Evolutionary conservation across 2,329 filamentous ascomycete genomes (phyloP).

Genomic region (Nemania serpens): DNA sequence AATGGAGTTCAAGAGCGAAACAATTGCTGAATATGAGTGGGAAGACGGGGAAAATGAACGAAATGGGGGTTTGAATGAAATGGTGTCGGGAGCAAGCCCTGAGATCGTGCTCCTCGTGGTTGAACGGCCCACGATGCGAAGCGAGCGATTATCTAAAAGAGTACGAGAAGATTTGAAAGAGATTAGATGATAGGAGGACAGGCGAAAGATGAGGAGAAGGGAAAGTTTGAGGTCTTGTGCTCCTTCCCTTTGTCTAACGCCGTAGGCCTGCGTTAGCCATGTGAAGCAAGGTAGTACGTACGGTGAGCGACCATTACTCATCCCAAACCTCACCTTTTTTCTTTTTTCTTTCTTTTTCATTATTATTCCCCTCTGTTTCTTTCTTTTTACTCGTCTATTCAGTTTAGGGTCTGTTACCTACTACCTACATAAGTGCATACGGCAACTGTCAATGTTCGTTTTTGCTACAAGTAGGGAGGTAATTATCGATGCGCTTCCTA

Average conservation of each 20-base stretch:
- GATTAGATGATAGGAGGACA: neutral
- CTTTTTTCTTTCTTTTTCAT: neutral
- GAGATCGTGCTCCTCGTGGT: neutral
- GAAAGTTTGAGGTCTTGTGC: neutral
- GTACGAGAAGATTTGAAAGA: neutral
- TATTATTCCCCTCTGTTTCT: neutral
- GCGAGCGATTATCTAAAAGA: neutral
- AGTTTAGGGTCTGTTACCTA: neutral
- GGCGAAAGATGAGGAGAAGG: slow-evolving; percentile 25
- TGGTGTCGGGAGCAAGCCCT: neutral
- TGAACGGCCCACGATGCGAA: neutral
- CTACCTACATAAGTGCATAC: too few species aligned
- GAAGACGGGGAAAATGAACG: too few species aligned
- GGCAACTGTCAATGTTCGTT: too few species aligned
- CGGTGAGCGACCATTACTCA: slow-evolving; percentile 18
- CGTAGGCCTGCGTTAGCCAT: slow-evolving; percentile 11
- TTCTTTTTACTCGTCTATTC: neutral
- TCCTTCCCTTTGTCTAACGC: slow-evolving; percentile 9
- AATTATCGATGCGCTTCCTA: neutral
- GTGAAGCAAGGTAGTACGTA: neutral
- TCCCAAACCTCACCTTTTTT: slow-evolving; percentile 7
- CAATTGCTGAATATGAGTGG: too few species aligned
- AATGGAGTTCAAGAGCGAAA: too few species aligned
- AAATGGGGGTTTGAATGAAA: neutral
- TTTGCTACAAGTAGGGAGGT: neutral